A percentile compares a stretch with the other conserved stretches of the same genome.
These are phyloP conservation scores for Oryza glaberrima DNA, from an alignment of 176 grass and related monocot genomes.

Conservation along the genomic window DNA sequence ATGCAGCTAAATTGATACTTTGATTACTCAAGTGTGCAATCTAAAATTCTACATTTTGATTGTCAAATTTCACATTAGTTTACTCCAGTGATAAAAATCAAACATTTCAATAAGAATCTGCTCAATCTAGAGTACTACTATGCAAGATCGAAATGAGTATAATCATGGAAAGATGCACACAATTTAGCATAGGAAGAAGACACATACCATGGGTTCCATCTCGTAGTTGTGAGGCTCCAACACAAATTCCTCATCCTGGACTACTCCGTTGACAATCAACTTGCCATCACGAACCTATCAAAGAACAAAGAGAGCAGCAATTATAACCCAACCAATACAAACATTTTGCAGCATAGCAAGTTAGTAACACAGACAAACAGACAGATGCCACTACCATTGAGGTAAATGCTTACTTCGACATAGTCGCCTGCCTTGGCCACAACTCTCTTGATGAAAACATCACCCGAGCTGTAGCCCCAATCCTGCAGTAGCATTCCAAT, in stretches of 20 bases:
- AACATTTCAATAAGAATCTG: not conserved
- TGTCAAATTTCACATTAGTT: not conserved
- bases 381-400: constrained; percentile 42
- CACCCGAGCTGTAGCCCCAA: constrained; percentile 69
- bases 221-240: constrained; percentile 84
- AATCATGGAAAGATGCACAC: not conserved
- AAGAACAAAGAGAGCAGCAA: constrained; percentile 24
- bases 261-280: constrained; percentile 70
- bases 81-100: not conserved
- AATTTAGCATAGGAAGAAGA: not conserved
- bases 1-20: not conserved
- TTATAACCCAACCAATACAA: constrained; percentile 35
- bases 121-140: not conserved
- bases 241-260: constrained; percentile 84
- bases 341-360: constrained; percentile 23
- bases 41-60: not conserved
- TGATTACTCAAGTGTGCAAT: not conserved
- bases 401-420: constrained; percentile 79
- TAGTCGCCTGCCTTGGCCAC: constrained; percentile 89
- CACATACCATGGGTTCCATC: constrained; percentile 72
- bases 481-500: constrained; percentile 45
- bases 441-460: constrained; percentile 98
- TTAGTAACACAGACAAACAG: not conserved
- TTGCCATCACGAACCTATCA: constrained; percentile 85
- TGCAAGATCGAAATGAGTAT: not conserved